phyloP scores from a whole-genome alignment of 1,139 yeast species.

The Diutina sp. region DNA sequence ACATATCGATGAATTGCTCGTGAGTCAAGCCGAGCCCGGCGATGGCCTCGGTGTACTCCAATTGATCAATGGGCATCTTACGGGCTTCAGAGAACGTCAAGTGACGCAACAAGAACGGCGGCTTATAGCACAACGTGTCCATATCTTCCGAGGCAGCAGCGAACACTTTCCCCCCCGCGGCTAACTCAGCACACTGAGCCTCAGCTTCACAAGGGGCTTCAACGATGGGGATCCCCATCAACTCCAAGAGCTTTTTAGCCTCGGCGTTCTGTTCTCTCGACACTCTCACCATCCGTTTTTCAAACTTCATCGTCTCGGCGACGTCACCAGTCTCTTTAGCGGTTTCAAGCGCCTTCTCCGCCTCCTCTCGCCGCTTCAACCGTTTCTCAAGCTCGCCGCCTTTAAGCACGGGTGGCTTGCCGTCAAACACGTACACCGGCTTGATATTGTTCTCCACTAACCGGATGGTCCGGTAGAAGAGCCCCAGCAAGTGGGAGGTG shows the following conservation, averaged over 20 bases:
- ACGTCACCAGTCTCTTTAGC: constrained; percentile 70
- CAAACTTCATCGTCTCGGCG: constrained; percentile 65
- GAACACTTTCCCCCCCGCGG: constrained; percentile 76
- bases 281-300: constrained; percentile 81
- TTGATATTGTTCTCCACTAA: constrained; percentile 86
- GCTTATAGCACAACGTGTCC: constrained; percentile 91
- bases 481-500: constrained; percentile 90
- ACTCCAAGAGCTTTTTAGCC: constrained; percentile 61
- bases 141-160: constrained; percentile 99
- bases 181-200: constrained; percentile 93
- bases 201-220: constrained; percentile 98
- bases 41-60: constrained; percentile 53
- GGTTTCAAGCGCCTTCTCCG: constrained; percentile 59
- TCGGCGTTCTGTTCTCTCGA: constrained; percentile 88
- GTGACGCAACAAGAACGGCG: constrained; percentile 75
- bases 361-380: constrained; percentile 69
- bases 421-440: constrained; percentile 95
- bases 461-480: constrained; percentile 83
- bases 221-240: constrained; percentile 93
- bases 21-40: constrained; percentile 64
- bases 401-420: constrained; percentile 85
- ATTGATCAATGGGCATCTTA: constrained; percentile 85
- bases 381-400: constrained; percentile 90
- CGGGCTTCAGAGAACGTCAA: constrained; percentile 89
- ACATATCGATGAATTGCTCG: constrained; percentile 74